Evolutionary conservation across 2,329 filamentous ascomycete species (phyloP).

Genomic region (Dichotomopilus funicola): DNA sequence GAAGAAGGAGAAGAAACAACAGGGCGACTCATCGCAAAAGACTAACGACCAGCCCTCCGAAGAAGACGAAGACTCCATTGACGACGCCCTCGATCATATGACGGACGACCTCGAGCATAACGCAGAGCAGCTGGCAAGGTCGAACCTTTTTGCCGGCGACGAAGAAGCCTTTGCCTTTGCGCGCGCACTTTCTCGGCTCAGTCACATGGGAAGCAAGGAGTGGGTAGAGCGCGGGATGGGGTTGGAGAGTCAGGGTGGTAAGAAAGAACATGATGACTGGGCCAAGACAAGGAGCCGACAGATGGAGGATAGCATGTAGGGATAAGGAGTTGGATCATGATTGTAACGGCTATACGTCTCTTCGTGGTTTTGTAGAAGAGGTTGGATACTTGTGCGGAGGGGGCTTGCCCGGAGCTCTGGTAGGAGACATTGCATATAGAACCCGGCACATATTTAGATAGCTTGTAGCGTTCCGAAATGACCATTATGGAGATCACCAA

Average conservation of each 20-base stretch:
- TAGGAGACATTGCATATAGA: slow-evolving; percentile 2
- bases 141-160: slow-evolving; percentile 83
- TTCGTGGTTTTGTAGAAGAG: neutral
- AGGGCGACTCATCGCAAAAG: slow-evolving; percentile 19
- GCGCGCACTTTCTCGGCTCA: slow-evolving; percentile 73
- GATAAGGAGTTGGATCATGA: neutral
- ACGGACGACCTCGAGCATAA: slow-evolving; percentile 86
- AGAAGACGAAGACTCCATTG: slow-evolving; percentile 40
- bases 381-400: neutral
- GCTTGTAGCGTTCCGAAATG: slow-evolving; percentile 2
- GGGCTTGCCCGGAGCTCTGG: neutral
- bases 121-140: slow-evolving; percentile 77
- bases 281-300: slow-evolving; percentile 58
- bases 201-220: slow-evolving; percentile 88
- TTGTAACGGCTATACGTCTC: neutral
- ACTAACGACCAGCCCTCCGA: slow-evolving; percentile 34
- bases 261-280: slow-evolving; percentile 60
- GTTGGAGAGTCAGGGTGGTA: slow-evolving; percentile 57
- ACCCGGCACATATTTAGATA: neutral
- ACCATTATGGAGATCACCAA: neutral
- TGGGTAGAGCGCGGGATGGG: slow-evolving; percentile 85
- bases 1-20: slow-evolving; percentile 33
- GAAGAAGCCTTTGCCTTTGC: slow-evolving; percentile 97
- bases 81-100: slow-evolving; percentile 67
- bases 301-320: slow-evolving; percentile 60